These are phyloP conservation scores for Eucalyptus cladocalyx DNA, from an alignment of 345 rosid genomes.

Conservation along the genomic window DNA sequence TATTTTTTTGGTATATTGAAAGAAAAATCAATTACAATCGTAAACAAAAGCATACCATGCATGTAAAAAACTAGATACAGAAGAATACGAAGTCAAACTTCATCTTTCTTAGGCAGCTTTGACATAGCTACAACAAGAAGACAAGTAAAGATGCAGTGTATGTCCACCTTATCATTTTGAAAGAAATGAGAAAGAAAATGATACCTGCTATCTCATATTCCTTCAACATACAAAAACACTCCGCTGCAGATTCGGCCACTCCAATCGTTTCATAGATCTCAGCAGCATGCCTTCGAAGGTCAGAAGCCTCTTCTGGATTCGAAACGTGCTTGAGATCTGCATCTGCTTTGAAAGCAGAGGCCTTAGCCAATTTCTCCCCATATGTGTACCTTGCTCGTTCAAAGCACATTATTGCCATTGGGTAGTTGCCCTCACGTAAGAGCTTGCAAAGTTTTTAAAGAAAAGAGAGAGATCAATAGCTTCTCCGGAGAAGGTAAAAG, in stretches of 20 bases:
- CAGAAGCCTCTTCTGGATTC: conserved; percentile 18
- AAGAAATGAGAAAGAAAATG: not conserved
- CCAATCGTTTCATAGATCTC: conserved; percentile 31
- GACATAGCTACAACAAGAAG: not conserved
- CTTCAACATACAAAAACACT: conserved; percentile 19
- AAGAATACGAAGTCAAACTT: not conserved
- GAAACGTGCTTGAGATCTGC: conserved; percentile 19
- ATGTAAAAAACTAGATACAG: not conserved
- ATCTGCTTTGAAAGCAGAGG: conserved; percentile 22
- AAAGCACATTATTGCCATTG: conserved; percentile 38
- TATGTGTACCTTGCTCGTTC: conserved; percentile 27
- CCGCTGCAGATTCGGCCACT: conserved; percentile 26
- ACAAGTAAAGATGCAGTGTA: not conserved
- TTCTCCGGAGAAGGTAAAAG: not conserved
- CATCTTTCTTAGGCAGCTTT: not conserved
- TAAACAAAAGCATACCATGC: not conserved
- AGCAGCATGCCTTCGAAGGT: conserved; percentile 33
- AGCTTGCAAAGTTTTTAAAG: conserved; percentile 6
- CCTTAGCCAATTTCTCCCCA: conserved; percentile 31
- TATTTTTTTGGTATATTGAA: not conserved
- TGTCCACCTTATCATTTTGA: not conserved
- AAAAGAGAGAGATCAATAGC: not conserved
- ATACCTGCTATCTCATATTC: conserved; percentile 13
- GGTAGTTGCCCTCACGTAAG: conserved; percentile 20
- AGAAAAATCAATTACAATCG: not conserved